phyloP scores from a whole-genome alignment of 2,329 filamentous ascomycete species.

The Nothophoma quercina region DNA sequence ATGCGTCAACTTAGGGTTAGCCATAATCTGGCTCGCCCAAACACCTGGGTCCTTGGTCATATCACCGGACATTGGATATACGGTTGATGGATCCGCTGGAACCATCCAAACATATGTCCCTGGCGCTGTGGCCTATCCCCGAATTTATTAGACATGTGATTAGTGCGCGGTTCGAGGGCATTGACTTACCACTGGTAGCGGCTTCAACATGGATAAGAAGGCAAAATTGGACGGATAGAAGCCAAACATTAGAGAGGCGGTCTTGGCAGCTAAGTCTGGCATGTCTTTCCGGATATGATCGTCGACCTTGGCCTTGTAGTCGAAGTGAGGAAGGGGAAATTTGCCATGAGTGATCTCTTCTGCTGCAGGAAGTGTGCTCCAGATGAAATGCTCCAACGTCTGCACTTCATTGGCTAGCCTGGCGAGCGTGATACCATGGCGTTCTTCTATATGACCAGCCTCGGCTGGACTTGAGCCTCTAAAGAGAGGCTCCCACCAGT shows the following conservation, averaged over 20 bases:
- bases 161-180: too few species aligned
- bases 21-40: constrained; percentile 21
- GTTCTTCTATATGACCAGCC: constrained; percentile 37
- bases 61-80: constrained; percentile 11
- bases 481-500: constrained; percentile 21
- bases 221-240: constrained; percentile 28
- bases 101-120: constrained; percentile 13
- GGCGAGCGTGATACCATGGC: constrained; percentile 51
- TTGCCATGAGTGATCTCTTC: constrained; percentile 39
- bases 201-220: constrained; percentile 20
- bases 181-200: not conserved
- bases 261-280: constrained; percentile 26
- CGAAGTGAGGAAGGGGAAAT: constrained; percentile 49
- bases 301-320: constrained; percentile 51
- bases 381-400: constrained; percentile 54
- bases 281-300: constrained; percentile 47
- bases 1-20: constrained; percentile 8
- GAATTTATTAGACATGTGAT: not conserved
- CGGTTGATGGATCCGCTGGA: constrained; percentile 9
- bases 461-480: constrained; percentile 35
- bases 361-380: constrained; percentile 53
- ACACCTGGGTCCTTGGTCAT: constrained; percentile 14
- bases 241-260: constrained; percentile 23
- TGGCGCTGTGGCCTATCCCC: not conserved
- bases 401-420: constrained; percentile 45